Evolutionary conservation across 768 basidiomycete species (phyloP), one percentile per base, ranked within the genome.

Genomic region (Pisolithus tinctorius): DNA sequence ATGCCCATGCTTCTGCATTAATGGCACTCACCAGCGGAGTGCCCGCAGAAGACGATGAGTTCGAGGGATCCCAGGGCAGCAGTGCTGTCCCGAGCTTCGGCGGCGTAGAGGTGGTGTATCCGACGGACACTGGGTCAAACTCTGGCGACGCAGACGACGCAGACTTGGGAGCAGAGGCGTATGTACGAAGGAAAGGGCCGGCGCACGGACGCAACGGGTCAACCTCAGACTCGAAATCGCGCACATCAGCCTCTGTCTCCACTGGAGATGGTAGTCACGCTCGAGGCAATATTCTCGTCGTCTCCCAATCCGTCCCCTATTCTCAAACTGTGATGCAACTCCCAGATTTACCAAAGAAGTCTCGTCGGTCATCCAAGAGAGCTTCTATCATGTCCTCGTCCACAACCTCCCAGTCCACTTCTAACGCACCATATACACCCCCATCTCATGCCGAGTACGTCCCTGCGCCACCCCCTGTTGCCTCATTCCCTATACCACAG

Each of bases 21-120:
- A 60, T 71, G 55, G 62, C 73, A 4, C 60, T 74, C 2, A 72
- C 69, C 37, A 67, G 61, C 8, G 65, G 53, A 11, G 39, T 54
- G 1, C 60, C 20, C 6, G 51, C 46, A 14, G 61, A 64, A 13
- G 63, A 65, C 5, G 74, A 68, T 4, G 71, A 72, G 11, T 85
- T 88, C 52, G 83, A 87, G 58, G 84, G 83, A 0, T 86, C 85
- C 66, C 83, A 78, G 54, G 84, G 82, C 6, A 76, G 79, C 54
- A 75, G 69, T 1, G 58, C 50, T 37, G 43, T 42, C 4, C 29
- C 38, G 42, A 68, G 69, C 4, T 66, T 63, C 49, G 62, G 60
- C 8, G 55, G 48, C 25, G 45, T 54, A 45, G 54, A 53, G 37
- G 48, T 44, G 9, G 45, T 23, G 8, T 51, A 47, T 0, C 46